A percentile compares a stretch with the other conserved stretches of the same genome.
phyloP scores from a whole-genome alignment of 106 monocot species.

The Xerophyta viscosa region DNA sequence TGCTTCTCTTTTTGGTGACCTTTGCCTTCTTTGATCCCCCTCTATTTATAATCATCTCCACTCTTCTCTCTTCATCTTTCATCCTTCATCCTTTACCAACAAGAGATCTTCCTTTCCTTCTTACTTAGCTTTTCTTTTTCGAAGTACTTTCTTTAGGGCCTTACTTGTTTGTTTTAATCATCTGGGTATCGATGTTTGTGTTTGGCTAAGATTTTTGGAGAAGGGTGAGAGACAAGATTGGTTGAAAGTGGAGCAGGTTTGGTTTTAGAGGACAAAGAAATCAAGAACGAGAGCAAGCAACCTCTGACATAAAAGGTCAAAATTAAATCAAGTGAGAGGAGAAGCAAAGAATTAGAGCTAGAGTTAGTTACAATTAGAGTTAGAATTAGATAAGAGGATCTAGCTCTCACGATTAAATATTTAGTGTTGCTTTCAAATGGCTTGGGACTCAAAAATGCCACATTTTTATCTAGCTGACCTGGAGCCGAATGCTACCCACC shows the following conservation, averaged over 20 bases:
- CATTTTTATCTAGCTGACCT: slow-evolving; percentile 55
- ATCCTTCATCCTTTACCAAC: too few species aligned
- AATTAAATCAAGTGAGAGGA: background rate
- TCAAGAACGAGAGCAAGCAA: background rate
- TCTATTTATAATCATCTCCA: too few species aligned
- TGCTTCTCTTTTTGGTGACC: too few species aligned
- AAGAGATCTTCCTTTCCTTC: too few species aligned
- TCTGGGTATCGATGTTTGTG: too few species aligned
- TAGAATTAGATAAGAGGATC: background rate
- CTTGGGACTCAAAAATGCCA: slow-evolving; percentile 61
- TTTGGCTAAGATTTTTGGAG: background rate
- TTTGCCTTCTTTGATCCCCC: too few species aligned
- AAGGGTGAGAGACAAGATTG: background rate
- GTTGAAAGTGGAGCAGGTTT: slow-evolving; percentile 1
- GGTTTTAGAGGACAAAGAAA: slow-evolving; percentile 2
- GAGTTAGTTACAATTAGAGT: background rate
- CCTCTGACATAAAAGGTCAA: too few species aligned
- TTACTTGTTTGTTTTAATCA: too few species aligned
- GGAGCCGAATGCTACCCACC: slow-evolving; percentile 12
- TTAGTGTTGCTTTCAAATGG: slow-evolving; percentile 32
- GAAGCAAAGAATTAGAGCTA: background rate
- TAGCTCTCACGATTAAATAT: too few species aligned
- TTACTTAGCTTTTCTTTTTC: too few species aligned
- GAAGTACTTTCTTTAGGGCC: too few species aligned
- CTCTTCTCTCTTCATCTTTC: too few species aligned